Percentiles rank a stretch among this genome's conserved stretches.
These are phyloP conservation scores for Fonsecaea pedrosoi DNA, from an alignment of 2,329 filamentous ascomycete genomes.

Conservation along the genomic window DNA sequence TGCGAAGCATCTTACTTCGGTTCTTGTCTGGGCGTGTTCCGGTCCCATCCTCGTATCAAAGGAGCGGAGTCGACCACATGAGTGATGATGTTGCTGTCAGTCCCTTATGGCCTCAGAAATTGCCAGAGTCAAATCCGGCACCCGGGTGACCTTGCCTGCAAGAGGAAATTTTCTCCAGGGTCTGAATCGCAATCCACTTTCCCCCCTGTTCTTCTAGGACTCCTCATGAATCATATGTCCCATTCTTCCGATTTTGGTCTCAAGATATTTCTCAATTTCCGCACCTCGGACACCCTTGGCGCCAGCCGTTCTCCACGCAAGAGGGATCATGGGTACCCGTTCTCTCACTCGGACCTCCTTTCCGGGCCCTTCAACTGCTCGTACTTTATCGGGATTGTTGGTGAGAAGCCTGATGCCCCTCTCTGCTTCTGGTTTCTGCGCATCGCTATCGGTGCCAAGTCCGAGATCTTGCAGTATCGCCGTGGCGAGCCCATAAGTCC, in stretches of 20 bases:
- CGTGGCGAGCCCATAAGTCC: constrained; percentile 95
- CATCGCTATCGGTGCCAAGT: constrained; percentile 65
- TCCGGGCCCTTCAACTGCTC: constrained; percentile 89
- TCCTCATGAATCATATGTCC: constrained; percentile 70
- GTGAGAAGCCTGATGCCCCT: constrained; percentile 77
- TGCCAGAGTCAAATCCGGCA: neutral
- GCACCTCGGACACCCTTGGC: constrained; percentile 81
- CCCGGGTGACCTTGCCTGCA: neutral
- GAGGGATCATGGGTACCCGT: constrained; percentile 90
- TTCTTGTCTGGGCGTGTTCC: neutral
- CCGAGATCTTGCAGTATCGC: constrained; percentile 91
- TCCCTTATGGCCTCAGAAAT: neutral
- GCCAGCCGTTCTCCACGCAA: constrained; percentile 84
- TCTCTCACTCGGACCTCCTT: constrained; percentile 87
- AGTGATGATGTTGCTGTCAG: neutral
- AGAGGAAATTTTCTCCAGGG: neutral
- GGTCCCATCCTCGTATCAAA: neutral
- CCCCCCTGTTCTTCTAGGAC: neutral
- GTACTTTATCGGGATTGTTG: constrained; percentile 97
- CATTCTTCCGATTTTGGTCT: constrained; percentile 95
- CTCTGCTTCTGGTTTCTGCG: constrained; percentile 26
- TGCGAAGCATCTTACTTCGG: neutral
- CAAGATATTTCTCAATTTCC: constrained; percentile 92
- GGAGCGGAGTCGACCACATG: neutral
- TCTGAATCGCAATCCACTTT: neutral